Base-by-base conservation (phyloP, 495 filamentous ascomycete genomes). In the Parathielavia hyrcaniae region DNA sequence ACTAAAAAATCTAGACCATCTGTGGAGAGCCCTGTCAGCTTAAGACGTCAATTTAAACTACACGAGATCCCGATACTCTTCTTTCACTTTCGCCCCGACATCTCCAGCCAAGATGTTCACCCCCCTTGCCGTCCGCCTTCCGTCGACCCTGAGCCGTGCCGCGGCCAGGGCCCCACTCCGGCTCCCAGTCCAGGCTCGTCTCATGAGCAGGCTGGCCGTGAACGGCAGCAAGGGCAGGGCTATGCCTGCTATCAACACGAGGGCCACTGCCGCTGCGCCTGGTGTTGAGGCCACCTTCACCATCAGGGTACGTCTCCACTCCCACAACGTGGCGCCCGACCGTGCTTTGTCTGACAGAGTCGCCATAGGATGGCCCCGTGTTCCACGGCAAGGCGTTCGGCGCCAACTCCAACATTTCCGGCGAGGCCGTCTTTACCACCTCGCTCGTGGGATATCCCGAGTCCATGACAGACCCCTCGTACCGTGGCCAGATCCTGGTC, bases 391-490 rank as follows among this genome's bases (percentile, higher is more conserved):
- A 86, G 71, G 92, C 90, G 48, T 97, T 95, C 63, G 91, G 91
- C 61, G 91, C 91, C 62, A 88, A 89, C 70, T 81, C 85, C 67
- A 96, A 92, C 81, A 88, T 93, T 69, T 90, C 87, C 58, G 91
- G 91, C 58, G 91, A 97, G 74, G 91, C 91, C 45, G 90, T 95
- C 65, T 96, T 96, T 82, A 96, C 90, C 60, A 95, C 90, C 53
- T 92, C 88, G 30, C 79, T 91, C 57, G 91, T 96, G 58, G 91
- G 90, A 59, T 98, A 98, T 70, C 93, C 93, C 60, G 95, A 98
- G 77, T 96, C 92, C 45, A 84, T 99, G 83, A 97, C 93, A 68
- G 95, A 97, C 67, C 95, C 93, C 40, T 97, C 93, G 34, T 99
- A 99, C 80, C 91, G 95, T 63, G 95, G 95, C 45, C 95, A 99